Evolutionary conservation across 1,139 yeast genomes (phyloP), one percentile per base, ranked within the genome.

Genomic region (Geotrichum reessii): DNA sequence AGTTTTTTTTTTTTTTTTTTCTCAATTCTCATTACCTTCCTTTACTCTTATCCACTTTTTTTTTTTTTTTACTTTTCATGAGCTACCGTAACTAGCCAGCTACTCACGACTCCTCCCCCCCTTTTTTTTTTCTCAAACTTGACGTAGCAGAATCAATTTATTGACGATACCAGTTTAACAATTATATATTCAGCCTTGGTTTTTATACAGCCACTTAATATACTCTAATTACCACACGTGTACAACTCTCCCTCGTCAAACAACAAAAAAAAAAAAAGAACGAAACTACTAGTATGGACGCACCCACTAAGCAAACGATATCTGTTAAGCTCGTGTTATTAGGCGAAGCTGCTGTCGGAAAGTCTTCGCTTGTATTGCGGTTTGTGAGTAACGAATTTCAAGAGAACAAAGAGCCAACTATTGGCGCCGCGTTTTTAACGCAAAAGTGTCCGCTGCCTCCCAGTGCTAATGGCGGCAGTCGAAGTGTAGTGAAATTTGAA

Each of bases 281-380:
- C 28, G 7, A 4, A 5, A 25, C 7, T 7, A 25, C 7, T 7
- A 49, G 44, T 24, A 52, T 54, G 47, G 50, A 46, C 25, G 52
- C 63, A 17, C 51, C 62, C 14, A 52, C 58, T 47, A 74, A 78
- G 67, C 72, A 82, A 72, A 74, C 88, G 57, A 87, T 91, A 48
- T 83, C 95, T 12, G 95, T 92, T 58, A 92, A 92, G 73, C 80
- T 92, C 60, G 98, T 92, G 24, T 81, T 92, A 53, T 78, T 92
- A 58, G 98, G 98, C 28, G 99, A 93, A 72, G 98, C 99, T 0
- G 99, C 99, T 0, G 99, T 93, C 28, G 99, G 99, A 58, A 93
- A 93, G 69, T 90, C 97, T 1, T 89, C 97, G 2, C 80, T 93
- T 46, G 98, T 93, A 48, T 78, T 93, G 67, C 81, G 99, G 65